These are phyloP conservation scores for Aspergillus heteromorphus DNA, from an alignment of 495 filamentous ascomycete genomes.

Conservation along the genomic window DNA sequence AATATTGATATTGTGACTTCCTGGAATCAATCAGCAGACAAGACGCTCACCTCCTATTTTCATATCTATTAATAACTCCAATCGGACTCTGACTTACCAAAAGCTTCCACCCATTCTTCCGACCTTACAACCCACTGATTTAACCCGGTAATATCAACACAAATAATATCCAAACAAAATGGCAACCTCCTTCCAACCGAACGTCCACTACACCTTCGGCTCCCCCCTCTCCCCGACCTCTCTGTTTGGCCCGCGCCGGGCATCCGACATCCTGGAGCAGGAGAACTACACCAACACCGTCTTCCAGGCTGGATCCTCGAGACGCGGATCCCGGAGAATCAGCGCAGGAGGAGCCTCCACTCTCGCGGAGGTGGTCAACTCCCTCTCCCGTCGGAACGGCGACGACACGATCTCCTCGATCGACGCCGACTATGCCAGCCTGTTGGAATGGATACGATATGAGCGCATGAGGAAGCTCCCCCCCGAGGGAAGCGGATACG, in stretches of 20 bases:
- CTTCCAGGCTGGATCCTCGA: not conserved
- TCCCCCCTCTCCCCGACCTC: constrained; percentile 3
- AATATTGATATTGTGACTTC: no score
- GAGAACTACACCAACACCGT: not conserved
- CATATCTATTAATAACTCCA: no score
- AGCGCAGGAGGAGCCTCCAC: constrained; percentile 4
- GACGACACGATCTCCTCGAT: constrained; percentile 1
- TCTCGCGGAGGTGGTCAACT: constrained; percentile 13
- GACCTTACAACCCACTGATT: no score
- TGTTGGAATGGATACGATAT: constrained; percentile 22
- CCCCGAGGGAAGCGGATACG: constrained; percentile 34
- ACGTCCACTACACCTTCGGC: constrained; percentile 9
- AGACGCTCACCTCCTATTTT: no score
- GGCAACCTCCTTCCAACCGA: constrained; percentile 11
- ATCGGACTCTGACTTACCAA: no score
- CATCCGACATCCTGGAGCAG: constrained; percentile 2
- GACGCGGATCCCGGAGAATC: constrained; percentile 12
- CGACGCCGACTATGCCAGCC: constrained; percentile 19
- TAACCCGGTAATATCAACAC: no score
- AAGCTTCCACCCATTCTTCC: no score
- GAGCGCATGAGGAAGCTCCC: constrained; percentile 35
- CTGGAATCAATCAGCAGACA: no score
- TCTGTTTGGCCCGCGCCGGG: constrained; percentile 1
- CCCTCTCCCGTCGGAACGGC: constrained; percentile 7
- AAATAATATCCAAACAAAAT: not conserved